Percentiles rank a stretch among this genome's conserved stretches.
Evolutionary conservation across 73 alveolate species (phyloP).

Genomic region (Paraurostyla sp.): DNA sequence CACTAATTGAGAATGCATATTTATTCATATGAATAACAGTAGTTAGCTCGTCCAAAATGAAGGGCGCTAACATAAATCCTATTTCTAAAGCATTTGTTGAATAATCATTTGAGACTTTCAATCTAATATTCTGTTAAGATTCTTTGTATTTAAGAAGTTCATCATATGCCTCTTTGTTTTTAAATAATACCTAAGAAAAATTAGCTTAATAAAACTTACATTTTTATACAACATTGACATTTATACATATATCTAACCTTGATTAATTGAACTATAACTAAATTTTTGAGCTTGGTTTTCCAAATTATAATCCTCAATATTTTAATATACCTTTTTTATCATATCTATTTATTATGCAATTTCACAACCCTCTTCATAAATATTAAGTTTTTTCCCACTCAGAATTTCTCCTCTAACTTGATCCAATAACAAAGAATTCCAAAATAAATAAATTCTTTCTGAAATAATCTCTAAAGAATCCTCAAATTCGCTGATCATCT

Average conservation of each 20-base stretch:
- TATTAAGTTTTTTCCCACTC: not conserved
- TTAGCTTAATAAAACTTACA: not conserved
- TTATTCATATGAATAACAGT: not conserved
- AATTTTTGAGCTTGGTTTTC: not conserved
- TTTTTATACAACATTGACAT: not conserved
- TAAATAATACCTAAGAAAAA: not conserved
- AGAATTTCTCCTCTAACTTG: too few relatives aligned
- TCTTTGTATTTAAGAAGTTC: not conserved
- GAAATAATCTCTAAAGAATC: not conserved
- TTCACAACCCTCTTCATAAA: not conserved
- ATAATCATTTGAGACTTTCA: not conserved
- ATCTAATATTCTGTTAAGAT: not conserved
- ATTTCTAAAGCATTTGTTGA: not conserved
- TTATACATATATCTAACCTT: not conserved
- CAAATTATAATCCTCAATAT: not conserved
- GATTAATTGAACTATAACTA: too few relatives aligned
- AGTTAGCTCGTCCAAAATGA: not conserved
- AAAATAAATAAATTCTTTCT: not conserved
- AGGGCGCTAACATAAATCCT: not conserved
- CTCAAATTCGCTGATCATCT: not conserved
- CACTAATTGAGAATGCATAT: not conserved
- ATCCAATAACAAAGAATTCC: too few relatives aligned
- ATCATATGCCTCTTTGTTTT: slow-evolving; percentile 11
- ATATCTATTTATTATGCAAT: not conserved
- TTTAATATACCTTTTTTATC: not conserved